phyloP scores from a whole-genome alignment of 2,329 filamentous ascomycete genomes.

The Beauveria medogensis region DNA sequence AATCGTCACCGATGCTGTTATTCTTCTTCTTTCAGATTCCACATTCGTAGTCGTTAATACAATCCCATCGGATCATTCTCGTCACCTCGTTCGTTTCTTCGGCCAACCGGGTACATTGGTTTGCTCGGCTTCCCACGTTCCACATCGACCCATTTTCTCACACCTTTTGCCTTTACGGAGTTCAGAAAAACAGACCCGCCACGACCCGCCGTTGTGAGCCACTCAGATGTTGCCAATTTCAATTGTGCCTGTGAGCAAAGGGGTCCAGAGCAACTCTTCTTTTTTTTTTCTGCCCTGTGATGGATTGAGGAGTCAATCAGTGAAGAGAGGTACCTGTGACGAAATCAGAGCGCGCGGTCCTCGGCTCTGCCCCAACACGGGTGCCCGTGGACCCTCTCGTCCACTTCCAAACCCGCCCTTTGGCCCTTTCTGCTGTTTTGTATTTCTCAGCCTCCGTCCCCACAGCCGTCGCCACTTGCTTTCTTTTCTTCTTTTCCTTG shows the following conservation, averaged over 20 bases:
- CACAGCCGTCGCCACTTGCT: slow-evolving; percentile 1
- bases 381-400: background rate
- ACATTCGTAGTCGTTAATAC: background rate
- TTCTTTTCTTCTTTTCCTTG: slow-evolving; percentile 7
- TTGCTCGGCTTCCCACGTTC: slow-evolving; percentile 4
- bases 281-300: background rate
- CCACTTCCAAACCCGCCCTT: background rate
- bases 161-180: background rate
- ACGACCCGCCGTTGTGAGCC: background rate
- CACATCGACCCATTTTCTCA: slow-evolving; percentile 12
- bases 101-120: background rate
- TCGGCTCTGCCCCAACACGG: background rate
- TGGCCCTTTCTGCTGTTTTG: slow-evolving; percentile 14
- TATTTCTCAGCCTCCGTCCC: slow-evolving; percentile 23
- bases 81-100: background rate
- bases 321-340: background rate
- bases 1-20: too few species aligned
- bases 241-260: slow-evolving; percentile 1
- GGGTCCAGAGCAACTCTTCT: background rate
- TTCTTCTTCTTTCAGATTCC: background rate
- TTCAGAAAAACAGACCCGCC: background rate
- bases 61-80: background rate
- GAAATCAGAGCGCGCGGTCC: background rate
- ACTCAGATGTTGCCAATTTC: slow-evolving; percentile 4
- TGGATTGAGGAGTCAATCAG: background rate